Base-by-base conservation (phyloP, 495 filamentous ascomycete species). In the Tuber brumale region DNA sequence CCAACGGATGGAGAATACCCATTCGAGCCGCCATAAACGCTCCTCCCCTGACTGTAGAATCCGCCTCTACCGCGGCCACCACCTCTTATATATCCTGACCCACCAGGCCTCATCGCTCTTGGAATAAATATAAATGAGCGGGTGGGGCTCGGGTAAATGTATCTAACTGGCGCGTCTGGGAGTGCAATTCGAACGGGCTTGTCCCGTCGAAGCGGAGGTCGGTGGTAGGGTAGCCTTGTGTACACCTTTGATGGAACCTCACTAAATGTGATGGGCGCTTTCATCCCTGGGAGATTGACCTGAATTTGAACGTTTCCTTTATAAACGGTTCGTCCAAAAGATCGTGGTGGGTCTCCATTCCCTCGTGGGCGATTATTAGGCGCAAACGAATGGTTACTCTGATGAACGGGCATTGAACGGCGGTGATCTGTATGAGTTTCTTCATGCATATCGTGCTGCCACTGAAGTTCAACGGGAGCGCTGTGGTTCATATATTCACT, bases 41-140 rank as follows among this genome's bases (percentile, higher is more conserved):
- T 94, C 5, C 92, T 89, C 72, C 92, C 79, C n/a, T 91, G 94
- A 71, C 92, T 90, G 76, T 80, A 80, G 74, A 89, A 89, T 12
- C 91, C 91, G 0, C 90, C 91, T 72, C 91, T 89, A 43, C 91
- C 91, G 79, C 92, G 89, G 46, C 88, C 88, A 41, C 89, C 88
- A 70, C 93, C 91, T 48, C 91, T 77, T 42, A 83, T 83, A 73
- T 81, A 83, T 16, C 81, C 81, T 69, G 81, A 83, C 41, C 81
- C 81, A 21, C 82, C 97, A 61, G 96, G 96, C 80, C 95, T 89
- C 84, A 96, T 88, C 23, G 95, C 95, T 80, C 95, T 88, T 27
- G 95, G 95, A 75, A 99, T 99, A 85, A 99, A 99, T 79, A 98
- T 96, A 82, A 99, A 99, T 0, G 95, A 97, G 74, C 95, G 88